Conservation (phyloP, 2,329 filamentous ascomycete species). For the Exophiala viscosa region DNA sequence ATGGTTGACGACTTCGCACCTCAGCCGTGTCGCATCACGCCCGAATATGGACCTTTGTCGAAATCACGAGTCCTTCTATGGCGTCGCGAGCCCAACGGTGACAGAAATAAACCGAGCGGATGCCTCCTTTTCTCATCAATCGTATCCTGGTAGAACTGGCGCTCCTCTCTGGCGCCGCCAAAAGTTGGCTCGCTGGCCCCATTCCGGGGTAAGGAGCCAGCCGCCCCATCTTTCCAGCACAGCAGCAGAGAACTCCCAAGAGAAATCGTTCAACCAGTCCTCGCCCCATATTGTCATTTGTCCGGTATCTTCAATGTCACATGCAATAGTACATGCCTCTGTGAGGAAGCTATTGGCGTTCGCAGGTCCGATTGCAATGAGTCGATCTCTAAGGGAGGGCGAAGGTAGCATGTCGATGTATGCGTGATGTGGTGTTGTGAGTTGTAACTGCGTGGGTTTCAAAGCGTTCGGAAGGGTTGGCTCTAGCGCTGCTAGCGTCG, state of each 20-base stretch:
- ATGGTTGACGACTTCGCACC: too few species aligned
- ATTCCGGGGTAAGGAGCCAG: conserved; percentile 38
- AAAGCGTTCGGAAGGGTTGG: conserved; percentile 34
- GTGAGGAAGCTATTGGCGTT: conserved; percentile 37
- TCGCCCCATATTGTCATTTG: conserved; percentile 45
- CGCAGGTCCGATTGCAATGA: conserved; percentile 36
- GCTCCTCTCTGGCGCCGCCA: conserved; percentile 41
- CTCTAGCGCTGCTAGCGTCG: conserved; percentile 31
- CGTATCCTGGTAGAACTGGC: conserved; percentile 35
- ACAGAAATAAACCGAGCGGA: not conserved
- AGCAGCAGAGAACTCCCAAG: conserved; percentile 42
- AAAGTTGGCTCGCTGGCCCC: conserved; percentile 41
- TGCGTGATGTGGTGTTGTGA: conserved; percentile 40
- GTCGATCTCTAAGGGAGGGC: conserved; percentile 37
- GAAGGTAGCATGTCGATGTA: conserved; percentile 44
- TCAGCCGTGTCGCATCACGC: too few species aligned
- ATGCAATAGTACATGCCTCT: conserved; percentile 37
- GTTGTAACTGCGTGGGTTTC: conserved; percentile 39
- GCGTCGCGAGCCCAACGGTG: not conserved
- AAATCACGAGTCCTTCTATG: not conserved
- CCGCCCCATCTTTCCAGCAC: conserved; percentile 40
- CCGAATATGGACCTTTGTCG: not conserved
- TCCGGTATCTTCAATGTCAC: conserved; percentile 36
- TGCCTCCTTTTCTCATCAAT: conserved; percentile 14
- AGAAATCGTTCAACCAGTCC: conserved; percentile 40